Evolutionary conservation across 2,329 filamentous ascomycete genomes (phyloP).

Genomic region (Fusarium staphyleae): DNA sequence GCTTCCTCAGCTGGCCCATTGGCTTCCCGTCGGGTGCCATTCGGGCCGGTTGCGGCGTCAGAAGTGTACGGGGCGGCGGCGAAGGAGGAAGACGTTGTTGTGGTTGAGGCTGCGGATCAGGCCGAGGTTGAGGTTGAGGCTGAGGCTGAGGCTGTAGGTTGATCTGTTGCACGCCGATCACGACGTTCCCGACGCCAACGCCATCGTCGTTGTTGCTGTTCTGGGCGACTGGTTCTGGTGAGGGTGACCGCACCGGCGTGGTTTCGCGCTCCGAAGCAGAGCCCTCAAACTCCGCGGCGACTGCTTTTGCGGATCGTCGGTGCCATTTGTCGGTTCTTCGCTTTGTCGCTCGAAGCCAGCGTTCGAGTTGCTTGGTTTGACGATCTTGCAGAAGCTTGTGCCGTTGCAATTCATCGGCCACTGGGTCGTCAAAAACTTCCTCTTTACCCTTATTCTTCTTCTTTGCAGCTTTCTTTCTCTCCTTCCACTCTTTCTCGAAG

Average conservation of each 20-base stretch:
- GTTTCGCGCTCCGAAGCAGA: neutral
- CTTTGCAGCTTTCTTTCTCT: neutral
- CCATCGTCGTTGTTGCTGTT: neutral
- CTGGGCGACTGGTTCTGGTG: neutral
- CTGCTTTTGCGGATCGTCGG: neutral
- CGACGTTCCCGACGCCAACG: too few species aligned
- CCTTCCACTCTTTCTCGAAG: neutral
- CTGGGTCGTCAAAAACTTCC: neutral
- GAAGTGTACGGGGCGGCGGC: neutral
- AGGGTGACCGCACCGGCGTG: neutral
- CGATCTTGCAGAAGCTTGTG: slow-evolving; percentile 2
- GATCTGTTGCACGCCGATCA: neutral
- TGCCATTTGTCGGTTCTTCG: slow-evolving; percentile 4
- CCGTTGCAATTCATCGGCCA: neutral
- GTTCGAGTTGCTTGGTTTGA: neutral
- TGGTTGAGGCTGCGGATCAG: neutral
- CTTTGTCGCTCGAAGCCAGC: slow-evolving; percentile 1
- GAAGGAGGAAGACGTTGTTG: slow-evolving; percentile 13
- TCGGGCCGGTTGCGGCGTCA: neutral
- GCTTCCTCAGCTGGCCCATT: slow-evolving; percentile 23
- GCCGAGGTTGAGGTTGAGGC: neutral
- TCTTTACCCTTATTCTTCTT: neutral
- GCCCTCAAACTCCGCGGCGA: neutral
- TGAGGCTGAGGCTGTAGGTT: neutral
- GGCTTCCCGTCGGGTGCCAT: slow-evolving; percentile 9